Base-by-base conservation (phyloP, 1,284 basidiomycete species). In the Puccinia polysora region DNA sequence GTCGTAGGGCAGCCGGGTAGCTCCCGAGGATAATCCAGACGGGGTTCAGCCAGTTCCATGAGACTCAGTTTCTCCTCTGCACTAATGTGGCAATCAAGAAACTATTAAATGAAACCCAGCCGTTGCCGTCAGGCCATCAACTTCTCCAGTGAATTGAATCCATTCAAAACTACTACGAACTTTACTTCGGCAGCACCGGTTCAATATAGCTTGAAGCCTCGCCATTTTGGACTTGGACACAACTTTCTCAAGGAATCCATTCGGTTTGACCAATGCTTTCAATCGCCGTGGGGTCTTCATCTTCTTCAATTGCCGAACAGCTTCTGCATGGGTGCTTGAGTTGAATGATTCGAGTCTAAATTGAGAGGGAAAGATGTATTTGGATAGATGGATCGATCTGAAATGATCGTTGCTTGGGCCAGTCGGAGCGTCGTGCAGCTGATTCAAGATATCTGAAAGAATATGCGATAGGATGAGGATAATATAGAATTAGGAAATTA, bases 161-260 rank as follows among this genome's bases (percentile, higher is more conserved):
- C n/a, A n/a, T n/a, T n/a, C n/a, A n/a, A n/a, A n/a, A n/a, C n/a
- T n/a, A n/a, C n/a, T n/a, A n/a, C 58, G 8, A 18, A 38, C 58
- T 40, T 60, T 60, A n/a, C 36, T 34, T 28, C 32, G 58, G n/a
- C 58, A 60, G 32, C 7, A 40, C 58, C 32, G 36, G n/a, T 34
- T 20, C 36, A 60, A 30, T 30, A 60, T 36, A 7, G 30, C 18
- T n/a, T 36, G 18, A 18, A 38, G n/a, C 36, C 25, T 60, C n/a
- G 14, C 18, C 8, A 36, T 38, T 38, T 32, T n/a, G 12, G 58
- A 30, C 2, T 30, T 40, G 7, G 14, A 8, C 32, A 34, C 28
- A 15, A 60, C 20, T n/a, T 10, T 18, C 8, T 36, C 20, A 7
- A 34, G 15, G 32, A 60, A 12, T 6, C 58, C 58, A 60, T n/a